Evolutionary conservation across 768 basidiomycete species (phyloP).

Genomic region (Tephrocybe rancida): DNA sequence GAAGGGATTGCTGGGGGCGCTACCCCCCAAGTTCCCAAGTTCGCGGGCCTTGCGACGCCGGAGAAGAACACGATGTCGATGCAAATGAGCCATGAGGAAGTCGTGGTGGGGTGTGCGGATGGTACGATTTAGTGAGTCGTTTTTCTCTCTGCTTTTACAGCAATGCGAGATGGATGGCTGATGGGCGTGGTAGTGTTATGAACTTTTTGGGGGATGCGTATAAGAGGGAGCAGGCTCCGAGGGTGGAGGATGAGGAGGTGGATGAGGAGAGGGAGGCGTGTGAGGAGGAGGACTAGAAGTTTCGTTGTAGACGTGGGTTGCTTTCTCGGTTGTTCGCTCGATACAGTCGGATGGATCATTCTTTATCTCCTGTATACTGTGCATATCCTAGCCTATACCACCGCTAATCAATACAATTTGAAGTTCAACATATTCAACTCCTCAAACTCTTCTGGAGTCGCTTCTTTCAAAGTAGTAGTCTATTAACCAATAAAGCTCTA

Average conservation of each 20-base stretch:
- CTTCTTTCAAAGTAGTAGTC: too few species aligned
- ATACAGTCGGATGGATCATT: too few species aligned
- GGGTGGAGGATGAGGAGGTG: neutral
- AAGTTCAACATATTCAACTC: too few species aligned
- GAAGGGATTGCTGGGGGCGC: constrained; percentile 60
- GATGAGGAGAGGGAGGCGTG: neutral
- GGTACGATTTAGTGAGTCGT: constrained; percentile 86
- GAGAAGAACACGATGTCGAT: constrained; percentile 96
- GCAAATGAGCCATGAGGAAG: constrained; percentile 89
- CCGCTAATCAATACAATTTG: too few species aligned
- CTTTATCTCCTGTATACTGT: too few species aligned
- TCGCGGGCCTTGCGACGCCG: constrained; percentile 78
- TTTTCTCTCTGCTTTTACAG: constrained; percentile 14
- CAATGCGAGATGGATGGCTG: neutral
- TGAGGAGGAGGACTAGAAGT: neutral
- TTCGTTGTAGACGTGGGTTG: neutral
- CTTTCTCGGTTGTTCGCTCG: too few species aligned
- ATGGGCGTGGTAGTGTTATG: constrained; percentile 48
- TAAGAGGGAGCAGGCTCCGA: constrained; percentile 15
- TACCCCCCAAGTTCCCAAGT: constrained; percentile 77
- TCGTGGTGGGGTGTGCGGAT: constrained; percentile 90
- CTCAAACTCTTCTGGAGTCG: too few species aligned
- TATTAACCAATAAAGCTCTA: too few species aligned
- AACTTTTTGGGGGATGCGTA: constrained; percentile 44
- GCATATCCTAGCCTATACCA: too few species aligned